A percentile compares a stretch with the other conserved stretches of the same genome.
phyloP scores from a whole-genome alignment of 2,329 filamentous ascomycete genomes.

The Fonsecaea nubica region DNA sequence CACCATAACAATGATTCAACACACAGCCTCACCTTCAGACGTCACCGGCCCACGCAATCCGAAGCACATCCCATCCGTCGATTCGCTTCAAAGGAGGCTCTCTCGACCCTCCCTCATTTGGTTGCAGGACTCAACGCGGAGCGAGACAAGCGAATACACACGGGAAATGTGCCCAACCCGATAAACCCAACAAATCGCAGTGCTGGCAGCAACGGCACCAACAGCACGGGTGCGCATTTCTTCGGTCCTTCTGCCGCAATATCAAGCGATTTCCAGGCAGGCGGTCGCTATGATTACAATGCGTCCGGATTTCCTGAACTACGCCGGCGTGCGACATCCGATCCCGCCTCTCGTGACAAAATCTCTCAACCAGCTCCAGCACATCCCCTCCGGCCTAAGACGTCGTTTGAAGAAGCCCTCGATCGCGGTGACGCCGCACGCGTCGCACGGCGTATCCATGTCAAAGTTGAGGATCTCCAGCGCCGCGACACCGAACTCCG shows the following conservation, averaged over 20 bases:
- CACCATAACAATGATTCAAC: constrained; percentile 15
- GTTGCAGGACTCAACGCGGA: constrained; percentile 35
- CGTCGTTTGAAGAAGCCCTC: constrained; percentile 27
- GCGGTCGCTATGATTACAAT: constrained; percentile 27
- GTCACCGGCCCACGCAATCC: constrained; percentile 31
- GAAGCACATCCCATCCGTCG: constrained; percentile 27
- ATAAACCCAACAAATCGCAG: constrained; percentile 6
- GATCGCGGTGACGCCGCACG: constrained; percentile 32
- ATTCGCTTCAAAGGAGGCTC: constrained; percentile 22
- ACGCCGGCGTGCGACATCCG: constrained; percentile 24
- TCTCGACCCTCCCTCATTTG: constrained; percentile 29
- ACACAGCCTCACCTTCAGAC: constrained; percentile 17
- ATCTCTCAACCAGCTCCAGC: constrained; percentile 16
- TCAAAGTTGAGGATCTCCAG: constrained; percentile 27
- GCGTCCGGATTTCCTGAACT: constrained; percentile 13
- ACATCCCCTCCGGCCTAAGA: constrained; percentile 26
- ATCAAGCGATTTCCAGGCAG: constrained; percentile 22
- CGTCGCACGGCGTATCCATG: constrained; percentile 30
- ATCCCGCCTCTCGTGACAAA: constrained; percentile 19
- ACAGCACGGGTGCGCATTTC: constrained; percentile 13
- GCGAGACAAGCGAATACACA: constrained; percentile 25
- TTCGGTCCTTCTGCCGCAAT: constrained; percentile 26
- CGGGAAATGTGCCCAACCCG: neutral
- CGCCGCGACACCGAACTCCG: constrained; percentile 30
- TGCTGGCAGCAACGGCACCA: neutral